Evolutionary conservation across 129 eudicot genomes (phyloP), one percentile per base, ranked within the genome.

Genomic region (Tagetes patula): DNA sequence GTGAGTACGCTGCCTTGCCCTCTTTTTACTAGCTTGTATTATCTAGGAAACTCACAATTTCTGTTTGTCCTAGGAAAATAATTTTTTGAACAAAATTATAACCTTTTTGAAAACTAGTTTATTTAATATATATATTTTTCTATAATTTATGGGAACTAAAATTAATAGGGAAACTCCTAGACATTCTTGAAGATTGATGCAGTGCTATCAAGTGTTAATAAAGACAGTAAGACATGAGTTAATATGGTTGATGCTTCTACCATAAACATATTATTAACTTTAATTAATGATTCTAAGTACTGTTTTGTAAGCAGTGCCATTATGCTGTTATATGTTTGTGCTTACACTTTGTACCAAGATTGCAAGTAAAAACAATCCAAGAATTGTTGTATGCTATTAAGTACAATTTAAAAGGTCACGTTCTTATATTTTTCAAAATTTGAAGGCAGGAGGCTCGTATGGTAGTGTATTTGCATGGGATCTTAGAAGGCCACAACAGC

Each of bases 401-500:
- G 69, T 56, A 41, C 30, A 10, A 36, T 12, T 37, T 11, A 36
- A 34, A 61, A 36, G 67, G 67, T 8, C 1, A 2, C 0, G 14
- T 45, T n/a, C 31, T 12, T 54, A 33, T 2, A 46, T 49, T 31
- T 39, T 73, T 66, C 0, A 12, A 13, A 64, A 38, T 76, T 50
- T 77, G 70, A 81, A 94, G 98, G 93, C 98, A 85, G 98, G 98
- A 83, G 96, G 98, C 34, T 94, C 96, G 48, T 83, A 81, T 77
- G 97, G 96, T 63, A 82, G 84, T 72, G 89, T 94, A 39, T 94
- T 94, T 88, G 95, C 93, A 63, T 94, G 98, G 97, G 98, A 94
- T 79, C 80, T 76, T 33, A 87, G 98, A 52, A 80, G 89, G 86
- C 91, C 85, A 39, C 89, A 86, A 43, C 91, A 90, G 75, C 91